Percentiles rank a stretch among this genome's conserved stretches.
Evolutionary conservation across 139 green algal genomes (phyloP).

Genomic region (Trebouxia sp.): DNA sequence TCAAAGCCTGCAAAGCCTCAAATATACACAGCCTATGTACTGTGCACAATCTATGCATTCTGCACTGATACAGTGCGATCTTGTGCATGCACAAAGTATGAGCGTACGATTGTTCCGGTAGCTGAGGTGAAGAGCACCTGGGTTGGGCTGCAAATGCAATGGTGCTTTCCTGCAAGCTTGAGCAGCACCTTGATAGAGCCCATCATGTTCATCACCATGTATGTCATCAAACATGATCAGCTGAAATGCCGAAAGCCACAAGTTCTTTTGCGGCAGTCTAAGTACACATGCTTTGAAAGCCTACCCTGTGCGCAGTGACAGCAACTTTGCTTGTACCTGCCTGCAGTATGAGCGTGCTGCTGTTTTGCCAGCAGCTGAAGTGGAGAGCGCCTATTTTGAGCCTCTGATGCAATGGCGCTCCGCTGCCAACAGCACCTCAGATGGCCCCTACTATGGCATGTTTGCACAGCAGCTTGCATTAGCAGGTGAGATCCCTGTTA

Average conservation of each 20-base stretch:
- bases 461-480: neutral
- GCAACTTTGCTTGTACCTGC: no score
- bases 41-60: no score
- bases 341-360: constrained; percentile 10
- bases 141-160: no score
- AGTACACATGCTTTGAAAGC: neutral
- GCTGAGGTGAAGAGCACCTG: neutral
- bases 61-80: no score
- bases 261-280: neutral
- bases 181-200: neutral
- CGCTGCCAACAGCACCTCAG: neutral
- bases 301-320: neutral
- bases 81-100: neutral
- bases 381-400: constrained; percentile 13
- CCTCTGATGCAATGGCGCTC: constrained; percentile 5
- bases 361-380: neutral
- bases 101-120: neutral
- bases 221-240: neutral
- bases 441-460: neutral
- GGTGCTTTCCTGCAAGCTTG: neutral
- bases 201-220: neutral
- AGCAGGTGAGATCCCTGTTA: no score
- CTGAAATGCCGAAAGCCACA: neutral
- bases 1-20: no score
- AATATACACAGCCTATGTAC: no score